A percentile compares a stretch with the other conserved stretches of the same genome.
phyloP scores from a whole-genome alignment of 345 rosid species.

The Raphanus raphanistrum region DNA sequence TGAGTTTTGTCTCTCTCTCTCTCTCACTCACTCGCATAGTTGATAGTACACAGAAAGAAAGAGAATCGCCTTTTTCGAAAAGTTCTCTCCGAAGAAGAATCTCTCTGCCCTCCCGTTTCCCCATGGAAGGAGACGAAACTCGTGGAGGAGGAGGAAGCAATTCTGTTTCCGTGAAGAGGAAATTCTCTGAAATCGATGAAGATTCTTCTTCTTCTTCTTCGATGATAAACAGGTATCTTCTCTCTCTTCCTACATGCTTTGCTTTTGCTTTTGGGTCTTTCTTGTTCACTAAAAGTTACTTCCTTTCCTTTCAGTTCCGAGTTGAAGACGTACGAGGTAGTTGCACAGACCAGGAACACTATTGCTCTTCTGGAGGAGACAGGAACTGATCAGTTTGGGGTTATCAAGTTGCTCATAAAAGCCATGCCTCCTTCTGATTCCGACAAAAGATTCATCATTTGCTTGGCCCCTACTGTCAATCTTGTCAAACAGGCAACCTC shows the following conservation, averaged over 20 bases:
- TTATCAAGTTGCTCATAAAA: constrained; percentile 64
- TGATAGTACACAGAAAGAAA: too few relatives aligned
- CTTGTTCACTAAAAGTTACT: not conserved
- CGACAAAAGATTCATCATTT: constrained; percentile 54
- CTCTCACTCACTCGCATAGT: too few relatives aligned
- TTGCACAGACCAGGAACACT: constrained; percentile 65
- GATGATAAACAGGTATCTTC: constrained; percentile 20
- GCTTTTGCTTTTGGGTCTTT: constrained; percentile 1
- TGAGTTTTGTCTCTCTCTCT: too few relatives aligned
- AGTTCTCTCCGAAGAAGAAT: not conserved
- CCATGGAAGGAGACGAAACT: constrained; percentile 19
- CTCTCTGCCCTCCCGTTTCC: not conserved
- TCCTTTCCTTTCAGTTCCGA: constrained; percentile 41
- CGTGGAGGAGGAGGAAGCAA: constrained; percentile 19
- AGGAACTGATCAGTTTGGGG: constrained; percentile 69
- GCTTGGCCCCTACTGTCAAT: constrained; percentile 80
- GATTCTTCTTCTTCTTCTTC: not conserved
- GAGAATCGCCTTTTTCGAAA: not conserved
- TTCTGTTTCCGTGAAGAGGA: constrained; percentile 45
- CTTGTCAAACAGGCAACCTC: constrained; percentile 69
- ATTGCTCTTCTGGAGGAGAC: constrained; percentile 73
- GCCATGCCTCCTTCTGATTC: constrained; percentile 40
- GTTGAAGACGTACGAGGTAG: constrained; percentile 60
- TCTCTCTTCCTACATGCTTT: not conserved
- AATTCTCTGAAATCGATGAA: constrained; percentile 44